Evolutionary conservation across 768 basidiomycete genomes (phyloP).

Genomic region (Suillus brevipes): DNA sequence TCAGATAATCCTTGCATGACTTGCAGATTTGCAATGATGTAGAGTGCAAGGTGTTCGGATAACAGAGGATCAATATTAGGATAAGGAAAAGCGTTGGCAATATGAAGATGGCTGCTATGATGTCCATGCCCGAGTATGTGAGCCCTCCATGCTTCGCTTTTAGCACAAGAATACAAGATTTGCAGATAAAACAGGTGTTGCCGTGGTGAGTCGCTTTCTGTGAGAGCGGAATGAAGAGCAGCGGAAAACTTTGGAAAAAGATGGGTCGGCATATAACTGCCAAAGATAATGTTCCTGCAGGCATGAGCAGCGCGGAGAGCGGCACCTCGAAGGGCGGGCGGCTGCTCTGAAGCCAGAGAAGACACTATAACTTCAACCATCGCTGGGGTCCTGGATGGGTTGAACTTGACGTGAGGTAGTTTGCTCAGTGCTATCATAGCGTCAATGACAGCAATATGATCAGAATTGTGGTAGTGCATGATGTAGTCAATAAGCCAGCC

Average conservation of each 20-base stretch:
- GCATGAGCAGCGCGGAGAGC: constrained; percentile 6
- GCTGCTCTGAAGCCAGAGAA: constrained; percentile 3
- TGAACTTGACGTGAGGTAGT: not conserved
- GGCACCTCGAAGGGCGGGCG: constrained; percentile 1
- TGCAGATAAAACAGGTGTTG: constrained; percentile 10
- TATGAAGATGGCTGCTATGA: not conserved
- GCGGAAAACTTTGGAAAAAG: not conserved
- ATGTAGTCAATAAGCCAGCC: constrained; percentile 9
- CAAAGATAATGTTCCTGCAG: not conserved
- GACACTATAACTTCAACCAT: constrained; percentile 1
- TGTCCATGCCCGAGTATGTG: constrained; percentile 5
- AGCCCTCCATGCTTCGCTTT: not conserved
- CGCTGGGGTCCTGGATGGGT: not conserved
- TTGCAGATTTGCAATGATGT: constrained; percentile 3
- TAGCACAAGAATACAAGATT: constrained; percentile 3
- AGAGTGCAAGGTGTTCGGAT: constrained; percentile 8
- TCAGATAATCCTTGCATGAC: not conserved
- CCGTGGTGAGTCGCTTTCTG: not conserved
- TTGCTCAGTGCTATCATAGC: constrained; percentile 9
- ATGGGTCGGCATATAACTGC: not conserved
- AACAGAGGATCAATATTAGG: not conserved
- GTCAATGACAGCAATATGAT: constrained; percentile 7
- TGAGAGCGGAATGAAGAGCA: not conserved
- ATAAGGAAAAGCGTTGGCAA: constrained; percentile 9
- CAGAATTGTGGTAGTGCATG: not conserved